These are phyloP conservation scores for Xylaria sp. DNA, from an alignment of 495 filamentous ascomycete species.

Conservation along the genomic window DNA sequence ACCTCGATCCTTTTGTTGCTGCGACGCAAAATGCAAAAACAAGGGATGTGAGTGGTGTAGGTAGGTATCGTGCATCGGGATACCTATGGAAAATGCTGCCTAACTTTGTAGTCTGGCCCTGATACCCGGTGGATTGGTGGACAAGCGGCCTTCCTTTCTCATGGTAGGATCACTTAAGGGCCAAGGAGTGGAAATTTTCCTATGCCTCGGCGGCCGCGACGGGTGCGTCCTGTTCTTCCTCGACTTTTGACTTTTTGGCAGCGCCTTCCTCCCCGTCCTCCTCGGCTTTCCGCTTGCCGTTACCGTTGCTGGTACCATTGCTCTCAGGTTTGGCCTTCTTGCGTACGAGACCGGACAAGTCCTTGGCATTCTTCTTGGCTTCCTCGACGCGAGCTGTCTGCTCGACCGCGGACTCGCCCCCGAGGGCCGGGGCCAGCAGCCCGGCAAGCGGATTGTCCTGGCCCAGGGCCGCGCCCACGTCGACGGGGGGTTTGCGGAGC, in stretches of 20 bases:
- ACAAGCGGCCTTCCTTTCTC: neutral
- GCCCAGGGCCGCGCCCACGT: constrained; percentile 62
- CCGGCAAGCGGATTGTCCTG: constrained; percentile 60
- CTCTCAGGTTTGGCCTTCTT: constrained; percentile 70
- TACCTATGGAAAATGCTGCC: neutral
- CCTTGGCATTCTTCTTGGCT: constrained; percentile 79
- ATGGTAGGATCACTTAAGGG: neutral
- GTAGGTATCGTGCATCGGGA: neutral
- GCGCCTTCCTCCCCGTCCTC: constrained; percentile 49
- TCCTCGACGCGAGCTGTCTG: constrained; percentile 75
- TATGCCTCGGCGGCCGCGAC: constrained; percentile 16
- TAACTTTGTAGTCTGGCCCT: too few relatives aligned
- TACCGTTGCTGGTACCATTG: constrained; percentile 38
- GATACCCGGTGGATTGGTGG: neutral
- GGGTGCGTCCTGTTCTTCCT: constrained; percentile 27
- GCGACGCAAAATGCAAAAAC: neutral
- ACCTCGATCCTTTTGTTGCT: neutral
- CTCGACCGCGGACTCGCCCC: constrained; percentile 67
- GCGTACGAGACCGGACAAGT: constrained; percentile 84
- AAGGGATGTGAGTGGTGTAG: neutral
- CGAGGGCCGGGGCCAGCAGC: constrained; percentile 76
- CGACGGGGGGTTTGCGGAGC: constrained; percentile 72
- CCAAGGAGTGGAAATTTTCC: neutral
- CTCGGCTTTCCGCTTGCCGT: constrained; percentile 56
- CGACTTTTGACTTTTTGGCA: constrained; percentile 48